phyloP scores from a whole-genome alignment of 441 rosid species.

The Adansonia grandidieri region DNA sequence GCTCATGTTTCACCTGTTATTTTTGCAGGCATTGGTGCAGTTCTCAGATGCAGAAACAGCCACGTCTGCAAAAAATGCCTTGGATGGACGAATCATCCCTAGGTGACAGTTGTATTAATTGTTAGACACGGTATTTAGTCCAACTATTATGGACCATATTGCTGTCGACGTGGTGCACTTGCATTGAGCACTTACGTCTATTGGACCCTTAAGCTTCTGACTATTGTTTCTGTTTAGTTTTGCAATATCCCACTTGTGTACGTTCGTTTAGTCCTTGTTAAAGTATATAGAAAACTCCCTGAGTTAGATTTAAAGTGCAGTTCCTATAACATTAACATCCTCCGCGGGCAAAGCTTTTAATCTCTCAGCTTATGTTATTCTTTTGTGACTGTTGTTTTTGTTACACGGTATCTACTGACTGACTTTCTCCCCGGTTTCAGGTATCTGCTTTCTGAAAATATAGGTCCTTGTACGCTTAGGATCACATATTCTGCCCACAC shows the following conservation, averaged over 20 bases:
- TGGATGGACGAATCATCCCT: slow-evolving; percentile 98
- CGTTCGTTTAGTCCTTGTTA: background rate
- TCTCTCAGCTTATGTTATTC: background rate
- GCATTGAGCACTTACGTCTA: slow-evolving; percentile 22
- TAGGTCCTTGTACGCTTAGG: slow-evolving; percentile 80
- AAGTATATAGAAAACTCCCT: slow-evolving; percentile 10
- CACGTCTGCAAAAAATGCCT: slow-evolving; percentile 77
- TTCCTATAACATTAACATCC: background rate
- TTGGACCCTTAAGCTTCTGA: slow-evolving; percentile 23
- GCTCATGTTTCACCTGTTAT: slow-evolving; percentile 23
- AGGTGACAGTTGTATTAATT: slow-evolving; percentile 83
- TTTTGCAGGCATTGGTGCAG: slow-evolving; percentile 91
- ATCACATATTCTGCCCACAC: slow-evolving; percentile 98
- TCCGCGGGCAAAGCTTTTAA: slow-evolving; percentile 4
- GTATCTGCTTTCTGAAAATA: slow-evolving; percentile 81
- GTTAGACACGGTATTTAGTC: slow-evolving; percentile 68
- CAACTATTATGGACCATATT: slow-evolving; percentile 43
- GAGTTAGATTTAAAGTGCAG: slow-evolving; percentile 7
- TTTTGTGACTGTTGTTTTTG: slow-evolving; percentile 2
- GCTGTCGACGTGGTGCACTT: slow-evolving; percentile 31
- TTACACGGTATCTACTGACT: slow-evolving; percentile 28
- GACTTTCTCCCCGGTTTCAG: slow-evolving; percentile 48
- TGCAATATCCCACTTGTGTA: background rate
- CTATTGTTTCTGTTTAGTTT: background rate
- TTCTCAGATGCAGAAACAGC: slow-evolving; percentile 96